These are phyloP conservation scores for Geotrichum candidum DNA, from an alignment of 1,139 yeast genomes.

Conservation along the genomic window DNA sequence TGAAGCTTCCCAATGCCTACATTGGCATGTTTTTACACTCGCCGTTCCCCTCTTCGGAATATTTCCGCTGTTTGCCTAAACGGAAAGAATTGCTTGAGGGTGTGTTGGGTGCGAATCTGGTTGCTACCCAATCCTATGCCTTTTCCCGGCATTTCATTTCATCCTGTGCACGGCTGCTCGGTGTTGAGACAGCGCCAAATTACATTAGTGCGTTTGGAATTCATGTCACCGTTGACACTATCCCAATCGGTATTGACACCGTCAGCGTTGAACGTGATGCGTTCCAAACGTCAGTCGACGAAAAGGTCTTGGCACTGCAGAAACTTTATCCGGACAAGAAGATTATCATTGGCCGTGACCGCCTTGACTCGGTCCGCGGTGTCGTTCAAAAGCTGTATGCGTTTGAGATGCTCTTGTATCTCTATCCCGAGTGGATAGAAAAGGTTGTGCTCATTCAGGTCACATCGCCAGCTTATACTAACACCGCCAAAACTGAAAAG, in stretches of 20 bases:
- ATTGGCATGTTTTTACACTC: slow-evolving; percentile 59
- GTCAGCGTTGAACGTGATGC: slow-evolving; percentile 46
- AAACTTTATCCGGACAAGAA: slow-evolving; percentile 68
- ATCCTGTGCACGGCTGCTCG: slow-evolving; percentile 49
- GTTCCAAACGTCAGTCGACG: slow-evolving; percentile 41
- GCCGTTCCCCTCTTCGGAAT: slow-evolving; percentile 95
- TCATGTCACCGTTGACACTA: slow-evolving; percentile 61
- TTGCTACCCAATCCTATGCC: slow-evolving; percentile 80
- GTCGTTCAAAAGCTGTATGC: slow-evolving; percentile 95
- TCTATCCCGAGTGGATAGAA: slow-evolving; percentile 89
- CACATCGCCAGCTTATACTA: slow-evolving; percentile 67
- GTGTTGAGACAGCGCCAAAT: slow-evolving; percentile 42
- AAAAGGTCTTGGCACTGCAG: slow-evolving; percentile 46
- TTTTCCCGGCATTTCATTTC: slow-evolving; percentile 88
- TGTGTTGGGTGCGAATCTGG: slow-evolving; percentile 78
- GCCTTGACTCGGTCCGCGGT: slow-evolving; percentile 91
- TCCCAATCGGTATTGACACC: slow-evolving; percentile 85
- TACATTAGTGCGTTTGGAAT: slow-evolving; percentile 72
- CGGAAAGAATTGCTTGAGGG: slow-evolving; percentile 81
- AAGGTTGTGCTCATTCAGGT: slow-evolving; percentile 88
- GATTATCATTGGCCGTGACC: slow-evolving; percentile 90
- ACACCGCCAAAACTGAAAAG: slow-evolving; percentile 48
- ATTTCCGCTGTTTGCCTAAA: slow-evolving; percentile 80
- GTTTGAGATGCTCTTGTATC: slow-evolving; percentile 76
- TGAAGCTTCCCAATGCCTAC: slow-evolving; percentile 72